Conservation (phyloP, 1,284 basidiomycete genomes). For the Trametes polyzona region DNA sequence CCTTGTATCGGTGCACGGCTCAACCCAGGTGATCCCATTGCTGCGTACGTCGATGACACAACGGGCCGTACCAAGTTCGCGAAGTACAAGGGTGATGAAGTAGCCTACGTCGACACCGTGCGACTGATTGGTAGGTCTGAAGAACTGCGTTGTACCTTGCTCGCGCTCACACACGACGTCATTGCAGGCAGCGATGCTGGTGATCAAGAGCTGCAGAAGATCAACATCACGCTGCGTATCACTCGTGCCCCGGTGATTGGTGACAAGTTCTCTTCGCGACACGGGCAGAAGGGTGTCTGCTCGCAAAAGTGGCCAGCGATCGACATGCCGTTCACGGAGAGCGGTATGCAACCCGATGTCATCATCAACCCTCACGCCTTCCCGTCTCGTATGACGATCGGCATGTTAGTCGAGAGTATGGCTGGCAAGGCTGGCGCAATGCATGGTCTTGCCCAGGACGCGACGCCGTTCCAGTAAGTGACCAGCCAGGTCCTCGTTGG, state of each 20-base stretch:
- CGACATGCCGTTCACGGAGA: slow-evolving; percentile 99
- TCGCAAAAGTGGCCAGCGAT: slow-evolving; percentile 98
- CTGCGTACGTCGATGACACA: slow-evolving; percentile 89
- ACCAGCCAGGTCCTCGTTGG: not conserved
- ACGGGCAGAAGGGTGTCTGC: slow-evolving; percentile 99
- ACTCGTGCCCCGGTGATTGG: slow-evolving; percentile 97
- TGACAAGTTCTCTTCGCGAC: slow-evolving; percentile 98
- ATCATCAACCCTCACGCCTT: slow-evolving; percentile 99
- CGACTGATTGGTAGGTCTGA: slow-evolving; percentile 77
- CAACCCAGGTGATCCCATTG: slow-evolving; percentile 78
- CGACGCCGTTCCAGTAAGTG: slow-evolving; percentile 92
- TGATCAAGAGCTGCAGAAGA: slow-evolving; percentile 88
- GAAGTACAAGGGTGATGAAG: slow-evolving; percentile 98
- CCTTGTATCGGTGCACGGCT: slow-evolving; percentile 80
- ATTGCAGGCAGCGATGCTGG: slow-evolving; percentile 79
- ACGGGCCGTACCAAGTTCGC: slow-evolving; percentile 84
- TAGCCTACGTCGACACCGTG: slow-evolving; percentile 90
- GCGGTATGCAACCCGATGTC: slow-evolving; percentile 98
- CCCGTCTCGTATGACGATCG: slow-evolving; percentile 99
- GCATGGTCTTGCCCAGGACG: slow-evolving; percentile 98
- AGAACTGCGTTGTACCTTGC: not conserved
- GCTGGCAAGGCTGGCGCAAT: slow-evolving; percentile 98
- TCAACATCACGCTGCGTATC: slow-evolving; percentile 94
- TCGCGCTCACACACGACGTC: not conserved
- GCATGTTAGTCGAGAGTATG: slow-evolving; percentile 99